phyloP scores from a whole-genome alignment of 2,329 filamentous ascomycete genomes.

The Sporothrix protearum region DNA sequence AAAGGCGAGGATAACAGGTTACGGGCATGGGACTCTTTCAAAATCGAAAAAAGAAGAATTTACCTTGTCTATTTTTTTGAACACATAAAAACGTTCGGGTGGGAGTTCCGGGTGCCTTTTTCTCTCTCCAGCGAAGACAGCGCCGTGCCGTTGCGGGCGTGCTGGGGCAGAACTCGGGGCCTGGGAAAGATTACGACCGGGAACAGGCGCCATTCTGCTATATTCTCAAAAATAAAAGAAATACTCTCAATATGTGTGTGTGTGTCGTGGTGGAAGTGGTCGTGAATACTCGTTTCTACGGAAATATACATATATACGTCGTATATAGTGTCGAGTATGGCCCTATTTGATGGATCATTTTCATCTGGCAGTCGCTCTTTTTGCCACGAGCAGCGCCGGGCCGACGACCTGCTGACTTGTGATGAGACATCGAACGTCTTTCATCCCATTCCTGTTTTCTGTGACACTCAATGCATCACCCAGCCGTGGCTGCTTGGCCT shows the following conservation, averaged over 20 bases:
- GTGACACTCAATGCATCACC: background rate
- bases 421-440: background rate
- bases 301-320: too few relatives aligned
- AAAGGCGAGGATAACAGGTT: background rate
- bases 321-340: background rate
- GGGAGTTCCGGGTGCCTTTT: conserved; percentile 11
- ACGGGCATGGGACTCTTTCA: conserved; percentile 5
- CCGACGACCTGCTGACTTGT: background rate
- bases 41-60: conserved; percentile 3
- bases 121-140: conserved; percentile 8
- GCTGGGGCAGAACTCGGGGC: conserved; percentile 6
- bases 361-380: background rate
- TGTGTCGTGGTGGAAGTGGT: background rate
- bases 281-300: too few relatives aligned
- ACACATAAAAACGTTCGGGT: background rate
- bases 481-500: background rate
- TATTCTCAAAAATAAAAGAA: conserved; percentile 20
- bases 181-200: conserved; percentile 11
- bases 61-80: conserved; percentile 19
- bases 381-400: background rate
- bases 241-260: background rate
- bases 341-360: background rate
- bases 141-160: conserved; percentile 3
- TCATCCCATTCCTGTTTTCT: background rate
- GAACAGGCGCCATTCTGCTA: conserved; percentile 20